Evolutionary conservation across 2,329 filamentous ascomycete genomes (phyloP), one percentile per base, ranked within the genome.

Genomic region (Myriosclerotinia scirpicola): DNA sequence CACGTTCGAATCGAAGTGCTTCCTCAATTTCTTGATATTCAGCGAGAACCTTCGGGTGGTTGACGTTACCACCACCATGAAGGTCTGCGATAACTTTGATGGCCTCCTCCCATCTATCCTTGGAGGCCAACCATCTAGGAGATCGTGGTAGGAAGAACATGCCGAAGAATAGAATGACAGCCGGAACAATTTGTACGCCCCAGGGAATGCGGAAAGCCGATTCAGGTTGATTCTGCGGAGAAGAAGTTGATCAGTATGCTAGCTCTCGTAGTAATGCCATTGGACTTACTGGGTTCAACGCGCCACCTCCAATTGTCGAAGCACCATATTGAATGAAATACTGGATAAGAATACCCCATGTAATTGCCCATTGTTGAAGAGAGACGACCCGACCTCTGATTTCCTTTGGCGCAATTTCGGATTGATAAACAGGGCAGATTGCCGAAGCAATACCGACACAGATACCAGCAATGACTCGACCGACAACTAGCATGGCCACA

Each of bases 391-490:
- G 81, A 9, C 87, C 87, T 63, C 84, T 81, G 64, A 80, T 81
- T 70, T 83, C 82, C 70, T 83, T 84, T 22, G 83, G 84, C 20
- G 88, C 85, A 40, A 90, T 81, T 75, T 90, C 88, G 26, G 86
- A 83, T 38, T 90, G 83, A 74, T 90, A 90, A 20, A 90, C 87
- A 6, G 87, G 87, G 2, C 88, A 87, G 71, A 89, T 87, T 0
- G 87, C 84, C 44, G 85, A 87, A 65, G 84, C 87, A 75, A 93
- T 91, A 68, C 90, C 91, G 65, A 93, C 88, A 66, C 87, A 87
- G 71, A 92, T 74, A 53, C 90, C 90, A 69, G 90, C 88, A 76
- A 93, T 85, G 69, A 89, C 79, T 69, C 91, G 87, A 3, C 90
- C 90, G 3, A 84, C 84, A 68, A 90, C 86, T 22, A 93, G 82